Evolutionary conservation across 441 rosid genomes (phyloP), one percentile per base, ranked within the genome.

Genomic region (Mallotus japonicus): DNA sequence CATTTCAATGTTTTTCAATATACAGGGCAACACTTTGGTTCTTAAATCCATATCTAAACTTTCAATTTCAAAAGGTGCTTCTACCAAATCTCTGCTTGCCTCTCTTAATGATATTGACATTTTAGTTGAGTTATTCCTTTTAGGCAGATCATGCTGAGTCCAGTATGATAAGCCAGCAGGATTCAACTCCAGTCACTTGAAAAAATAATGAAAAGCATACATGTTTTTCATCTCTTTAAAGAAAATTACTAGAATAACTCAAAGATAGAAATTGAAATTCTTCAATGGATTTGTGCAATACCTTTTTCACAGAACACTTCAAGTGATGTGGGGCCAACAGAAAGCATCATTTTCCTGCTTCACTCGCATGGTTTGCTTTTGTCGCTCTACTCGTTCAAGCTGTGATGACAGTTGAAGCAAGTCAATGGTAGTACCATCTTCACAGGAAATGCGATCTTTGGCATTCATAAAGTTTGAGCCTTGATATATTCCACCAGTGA

Each of bases 361-460:
- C 66, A 74, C 78, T 22, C 77, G 83, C 84, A 80, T 58, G 40
- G 86, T 82, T 67, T 80, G 86, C 77, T 80, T 85, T 62, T 82
- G 86, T 64, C 65, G 83, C 77, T 87, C 91, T 51, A 87, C 93
- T 50, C 77, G 81, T 78, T 84, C 81, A 63, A 83, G 89, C 77
- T 83, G 85, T 2, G 91, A 86, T 10, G 91, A 86, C 70, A 86
- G 72, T 62, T 85, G 87, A 62, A 89, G 85, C 85, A 89, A 83
- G 82, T 87, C 82, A 9, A 86, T 78, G 0, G 90, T 89, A 15
- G 78, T 61, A 15, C 59, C 81, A 58, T 84, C 83, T 69, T 71
- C 74, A 61, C 75, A 65, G 4, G 79, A 72, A 69, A 71, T 51
- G 13, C 46, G 73, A 61, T 81, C 75, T 62, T 73, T 80, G 19